phyloP scores from a whole-genome alignment of 106 monocot species.

The Agapanthus africanus region DNA sequence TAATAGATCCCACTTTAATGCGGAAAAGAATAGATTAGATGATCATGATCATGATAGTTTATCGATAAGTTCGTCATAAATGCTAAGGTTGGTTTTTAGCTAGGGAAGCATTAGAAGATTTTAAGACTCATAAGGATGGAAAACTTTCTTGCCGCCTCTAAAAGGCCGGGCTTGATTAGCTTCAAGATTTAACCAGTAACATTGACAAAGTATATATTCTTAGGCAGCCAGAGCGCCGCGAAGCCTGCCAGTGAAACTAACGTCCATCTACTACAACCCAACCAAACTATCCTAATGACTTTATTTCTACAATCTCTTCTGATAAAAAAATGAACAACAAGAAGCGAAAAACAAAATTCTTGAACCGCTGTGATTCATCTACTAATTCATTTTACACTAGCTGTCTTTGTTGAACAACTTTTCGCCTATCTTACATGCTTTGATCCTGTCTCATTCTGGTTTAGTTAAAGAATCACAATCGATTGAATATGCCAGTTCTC shows the following conservation, averaged over 20 bases:
- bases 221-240: not conserved
- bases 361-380: not conserved
- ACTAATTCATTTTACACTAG: not conserved
- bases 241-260: not conserved
- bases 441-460: not conserved
- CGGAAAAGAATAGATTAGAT: too few species aligned
- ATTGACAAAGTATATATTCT: conserved; percentile 1
- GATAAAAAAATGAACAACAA: not conserved
- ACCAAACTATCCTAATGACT: not conserved
- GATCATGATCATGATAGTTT: too few species aligned
- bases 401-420: not conserved
- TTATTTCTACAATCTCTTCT: not conserved
- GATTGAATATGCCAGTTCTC: not conserved
- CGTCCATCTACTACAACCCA: not conserved
- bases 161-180: not conserved
- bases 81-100: too few species aligned
- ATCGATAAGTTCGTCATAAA: too few species aligned
- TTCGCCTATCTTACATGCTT: not conserved
- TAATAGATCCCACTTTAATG: too few species aligned
- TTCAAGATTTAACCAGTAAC: not conserved
- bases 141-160: not conserved
- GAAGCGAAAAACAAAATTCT: not conserved
- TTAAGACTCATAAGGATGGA: not conserved
- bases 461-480: not conserved
- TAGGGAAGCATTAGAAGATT: not conserved